Evolutionary conservation across 2,329 filamentous ascomycete species (phyloP).

Genomic region (Fusarium setosum): DNA sequence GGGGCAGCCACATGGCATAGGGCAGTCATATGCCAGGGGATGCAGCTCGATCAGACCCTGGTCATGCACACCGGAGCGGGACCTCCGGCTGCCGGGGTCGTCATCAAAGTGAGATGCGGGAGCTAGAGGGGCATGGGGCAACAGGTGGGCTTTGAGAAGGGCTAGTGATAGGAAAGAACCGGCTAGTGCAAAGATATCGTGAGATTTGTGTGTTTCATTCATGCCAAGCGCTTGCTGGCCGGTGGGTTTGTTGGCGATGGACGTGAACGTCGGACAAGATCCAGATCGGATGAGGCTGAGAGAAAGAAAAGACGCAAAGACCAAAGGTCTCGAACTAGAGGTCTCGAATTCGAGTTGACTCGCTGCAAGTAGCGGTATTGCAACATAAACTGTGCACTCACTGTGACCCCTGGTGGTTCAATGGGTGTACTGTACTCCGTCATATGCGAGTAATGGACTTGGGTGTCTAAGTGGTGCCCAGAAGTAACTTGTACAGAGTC

Average conservation of each 20-base stretch:
- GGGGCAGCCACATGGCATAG: constrained; percentile 9
- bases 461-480: background rate
- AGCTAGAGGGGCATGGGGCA: constrained; percentile 3
- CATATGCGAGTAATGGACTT: background rate
- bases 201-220: background rate
- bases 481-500: background rate
- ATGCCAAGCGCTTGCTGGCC: background rate
- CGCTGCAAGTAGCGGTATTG: background rate
- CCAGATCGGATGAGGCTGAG: constrained; percentile 19
- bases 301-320: background rate
- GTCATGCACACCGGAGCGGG: constrained; percentile 10
- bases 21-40: constrained; percentile 4
- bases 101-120: constrained; percentile 1
- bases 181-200: background rate
- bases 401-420: too few relatives aligned
- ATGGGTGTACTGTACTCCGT: too few relatives aligned
- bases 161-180: background rate
- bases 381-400: background rate
- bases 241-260: constrained; percentile 8
- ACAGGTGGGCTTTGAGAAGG: background rate
- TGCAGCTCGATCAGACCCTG: constrained; percentile 4
- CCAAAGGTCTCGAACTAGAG: background rate
- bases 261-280: constrained; percentile 3
- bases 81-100: constrained; percentile 13
- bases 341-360: background rate